A percentile compares a stretch with the other conserved stretches of the same genome.
phyloP scores from a whole-genome alignment of 345 rosid species.

The Sisymbrium altissimum region DNA sequence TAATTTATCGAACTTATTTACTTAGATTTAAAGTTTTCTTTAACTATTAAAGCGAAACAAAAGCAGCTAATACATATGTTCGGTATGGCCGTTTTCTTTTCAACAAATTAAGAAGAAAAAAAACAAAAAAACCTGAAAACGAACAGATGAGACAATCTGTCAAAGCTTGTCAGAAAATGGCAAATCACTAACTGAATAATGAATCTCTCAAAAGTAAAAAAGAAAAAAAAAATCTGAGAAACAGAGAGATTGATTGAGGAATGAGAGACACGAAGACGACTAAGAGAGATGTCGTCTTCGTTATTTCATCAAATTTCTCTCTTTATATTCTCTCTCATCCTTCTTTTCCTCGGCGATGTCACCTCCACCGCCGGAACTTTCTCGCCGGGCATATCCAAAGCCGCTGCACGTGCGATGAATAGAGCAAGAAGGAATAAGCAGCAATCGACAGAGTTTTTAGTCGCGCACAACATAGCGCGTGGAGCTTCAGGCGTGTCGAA shows the following conservation, averaged over 20 bases:
- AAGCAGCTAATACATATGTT: slow-evolving; percentile 1
- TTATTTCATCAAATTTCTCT: background rate
- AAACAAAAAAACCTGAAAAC: slow-evolving; percentile 8
- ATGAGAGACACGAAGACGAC: slow-evolving; percentile 32
- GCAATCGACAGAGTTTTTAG: slow-evolving; percentile 28
- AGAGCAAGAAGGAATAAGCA: background rate
- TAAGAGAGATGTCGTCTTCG: slow-evolving; percentile 23
- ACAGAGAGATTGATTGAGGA: background rate
- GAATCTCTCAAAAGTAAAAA: background rate
- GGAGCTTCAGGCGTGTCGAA: slow-evolving; percentile 21
- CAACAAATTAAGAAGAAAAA: background rate
- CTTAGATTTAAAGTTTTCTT: background rate
- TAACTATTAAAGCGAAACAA: background rate
- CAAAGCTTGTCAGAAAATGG: slow-evolving; percentile 18
- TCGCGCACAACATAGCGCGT: slow-evolving; percentile 41
- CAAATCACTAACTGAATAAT: slow-evolving; percentile 21
- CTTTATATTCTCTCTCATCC: background rate
- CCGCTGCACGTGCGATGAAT: background rate
- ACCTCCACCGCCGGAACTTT: background rate
- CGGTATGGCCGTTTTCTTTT: background rate
- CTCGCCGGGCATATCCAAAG: background rate
- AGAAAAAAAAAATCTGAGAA: background rate
- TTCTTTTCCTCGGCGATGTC: slow-evolving; percentile 5
- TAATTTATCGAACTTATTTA: background rate
- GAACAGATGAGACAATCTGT: slow-evolving; percentile 23